Evolutionary conservation across 371 early-diverging fungal species (phyloP).

Genomic region (Lichtheimia ornata): DNA sequence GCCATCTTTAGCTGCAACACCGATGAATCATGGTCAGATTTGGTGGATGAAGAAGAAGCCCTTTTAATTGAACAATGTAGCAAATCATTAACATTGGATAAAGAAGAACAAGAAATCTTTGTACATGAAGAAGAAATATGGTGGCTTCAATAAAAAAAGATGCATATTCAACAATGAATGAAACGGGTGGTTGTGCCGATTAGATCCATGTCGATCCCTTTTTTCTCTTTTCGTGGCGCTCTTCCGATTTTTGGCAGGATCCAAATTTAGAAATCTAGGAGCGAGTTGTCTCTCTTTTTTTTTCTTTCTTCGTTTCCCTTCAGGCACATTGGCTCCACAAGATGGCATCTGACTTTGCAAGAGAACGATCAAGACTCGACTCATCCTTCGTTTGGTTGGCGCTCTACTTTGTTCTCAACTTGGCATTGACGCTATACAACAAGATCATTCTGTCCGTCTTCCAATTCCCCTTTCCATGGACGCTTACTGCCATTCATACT

Average conservation of each 20-base stretch:
- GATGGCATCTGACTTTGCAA: conserved; percentile 8
- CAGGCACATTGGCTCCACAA: background rate
- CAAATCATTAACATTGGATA: background rate
- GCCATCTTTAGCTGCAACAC: conserved; percentile 36
- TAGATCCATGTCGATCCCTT: conserved; percentile 7
- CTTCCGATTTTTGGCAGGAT: background rate
- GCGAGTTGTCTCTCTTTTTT: background rate
- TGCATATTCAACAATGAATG: no score
- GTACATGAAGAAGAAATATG: conserved; percentile 45
- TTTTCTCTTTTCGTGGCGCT: conserved; percentile 8
- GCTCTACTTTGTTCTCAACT: conserved; percentile 78
- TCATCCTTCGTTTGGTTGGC: conserved; percentile 55
- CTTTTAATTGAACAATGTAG: no score
- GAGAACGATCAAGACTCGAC: conserved; percentile 7
- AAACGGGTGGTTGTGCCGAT: no score
- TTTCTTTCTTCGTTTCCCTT: background rate
- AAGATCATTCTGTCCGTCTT: conserved; percentile 78
- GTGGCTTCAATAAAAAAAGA: conserved; percentile 30
- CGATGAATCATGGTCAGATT: no score
- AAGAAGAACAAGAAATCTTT: conserved; percentile 30
- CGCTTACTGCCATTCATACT: conserved; percentile 86
- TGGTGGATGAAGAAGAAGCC: no score
- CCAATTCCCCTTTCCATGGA: conserved; percentile 88
- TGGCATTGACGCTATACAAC: conserved; percentile 83
- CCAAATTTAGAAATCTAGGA: background rate